Percentiles rank a stretch among this genome's conserved stretches.
These are phyloP conservation scores for Stagonosporopsis rhizophila DNA, from an alignment of 2,329 filamentous ascomycete genomes.

Conservation along the genomic window DNA sequence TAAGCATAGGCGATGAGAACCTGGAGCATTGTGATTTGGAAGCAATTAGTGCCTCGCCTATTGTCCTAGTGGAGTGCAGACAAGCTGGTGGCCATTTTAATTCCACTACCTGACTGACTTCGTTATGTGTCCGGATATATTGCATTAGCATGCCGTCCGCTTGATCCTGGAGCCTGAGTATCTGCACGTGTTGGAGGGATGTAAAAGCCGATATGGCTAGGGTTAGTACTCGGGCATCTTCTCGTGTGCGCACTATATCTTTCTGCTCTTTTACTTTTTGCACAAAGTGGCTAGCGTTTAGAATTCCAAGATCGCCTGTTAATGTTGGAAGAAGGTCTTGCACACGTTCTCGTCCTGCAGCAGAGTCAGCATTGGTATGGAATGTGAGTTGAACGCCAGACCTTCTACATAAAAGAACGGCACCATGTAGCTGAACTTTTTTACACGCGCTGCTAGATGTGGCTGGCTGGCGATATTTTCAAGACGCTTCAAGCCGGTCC, in stretches of 20 bases:
- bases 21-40: constrained; percentile 64
- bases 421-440: constrained; percentile 67
- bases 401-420: constrained; percentile 65
- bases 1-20: constrained; percentile 69
- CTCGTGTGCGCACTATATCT: constrained; percentile 57
- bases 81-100: constrained; percentile 69
- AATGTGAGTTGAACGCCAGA: constrained; percentile 28
- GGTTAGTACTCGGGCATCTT: constrained; percentile 61
- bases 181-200: constrained; percentile 68
- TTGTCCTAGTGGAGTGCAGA: constrained; percentile 65
- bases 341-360: constrained; percentile 50
- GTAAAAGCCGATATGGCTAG: constrained; percentile 65
- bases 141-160: constrained; percentile 63
- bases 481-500: constrained; percentile 57
- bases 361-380: constrained; percentile 31
- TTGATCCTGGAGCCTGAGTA: constrained; percentile 67
- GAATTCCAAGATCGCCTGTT: constrained; percentile 44
- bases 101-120: constrained; percentile 56
- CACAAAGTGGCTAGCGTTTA: constrained; percentile 53
- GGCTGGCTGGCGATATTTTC: constrained; percentile 58
- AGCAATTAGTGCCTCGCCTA: constrained; percentile 64
- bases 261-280: constrained; percentile 59
- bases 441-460: constrained; percentile 61
- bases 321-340: constrained; percentile 50
- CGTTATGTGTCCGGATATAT: constrained; percentile 58